Evolutionary conservation across 2,329 filamentous ascomycete genomes (phyloP).

Genomic region (Akanthomyces dipterigenus): DNA sequence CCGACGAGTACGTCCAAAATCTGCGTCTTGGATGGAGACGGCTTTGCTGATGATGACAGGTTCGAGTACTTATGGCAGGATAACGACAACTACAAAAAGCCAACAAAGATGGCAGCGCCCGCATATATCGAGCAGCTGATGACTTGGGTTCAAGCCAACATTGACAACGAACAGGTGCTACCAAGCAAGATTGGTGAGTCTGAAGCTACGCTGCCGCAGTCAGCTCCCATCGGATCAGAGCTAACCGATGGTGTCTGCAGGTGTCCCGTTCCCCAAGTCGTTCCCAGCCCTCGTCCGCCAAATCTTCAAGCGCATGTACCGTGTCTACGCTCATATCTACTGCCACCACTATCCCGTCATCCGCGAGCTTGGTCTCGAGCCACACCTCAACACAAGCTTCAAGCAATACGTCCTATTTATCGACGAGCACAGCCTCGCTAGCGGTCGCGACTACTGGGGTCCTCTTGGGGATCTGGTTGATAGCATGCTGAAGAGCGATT

Average conservation of each 20-base stretch:
- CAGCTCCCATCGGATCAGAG: too few relatives aligned
- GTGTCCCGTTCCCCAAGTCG: slow-evolving; percentile 89
- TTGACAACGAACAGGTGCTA: slow-evolving; percentile 92
- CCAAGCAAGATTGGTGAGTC: slow-evolving; percentile 76
- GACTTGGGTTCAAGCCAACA: slow-evolving; percentile 90
- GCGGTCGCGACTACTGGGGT: slow-evolving; percentile 95
- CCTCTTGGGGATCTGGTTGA: slow-evolving; percentile 92
- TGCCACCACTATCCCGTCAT: slow-evolving; percentile 99
- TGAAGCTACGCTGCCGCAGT: background rate
- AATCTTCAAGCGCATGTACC: slow-evolving; percentile 98
- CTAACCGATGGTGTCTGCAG: slow-evolving; percentile 31
- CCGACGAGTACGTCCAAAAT: slow-evolving; percentile 69
- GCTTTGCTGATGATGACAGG: slow-evolving; percentile 35
- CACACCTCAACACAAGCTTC: slow-evolving; percentile 97
- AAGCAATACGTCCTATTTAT: slow-evolving; percentile 99
- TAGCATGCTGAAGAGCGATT: slow-evolving; percentile 94
- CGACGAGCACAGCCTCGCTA: slow-evolving; percentile 88
- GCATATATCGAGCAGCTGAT: slow-evolving; percentile 98
- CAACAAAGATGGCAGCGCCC: slow-evolving; percentile 95
- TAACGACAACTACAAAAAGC: slow-evolving; percentile 84
- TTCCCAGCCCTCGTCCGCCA: slow-evolving; percentile 86
- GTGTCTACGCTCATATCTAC: slow-evolving; percentile 98
- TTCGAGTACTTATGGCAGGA: slow-evolving; percentile 99
- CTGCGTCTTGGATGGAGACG: background rate
- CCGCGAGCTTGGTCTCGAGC: slow-evolving; percentile 88